These are phyloP conservation scores for Aurantiochytrium sp. DNA, from an alignment of 108 stramenopile genomes.

Conservation along the genomic window DNA sequence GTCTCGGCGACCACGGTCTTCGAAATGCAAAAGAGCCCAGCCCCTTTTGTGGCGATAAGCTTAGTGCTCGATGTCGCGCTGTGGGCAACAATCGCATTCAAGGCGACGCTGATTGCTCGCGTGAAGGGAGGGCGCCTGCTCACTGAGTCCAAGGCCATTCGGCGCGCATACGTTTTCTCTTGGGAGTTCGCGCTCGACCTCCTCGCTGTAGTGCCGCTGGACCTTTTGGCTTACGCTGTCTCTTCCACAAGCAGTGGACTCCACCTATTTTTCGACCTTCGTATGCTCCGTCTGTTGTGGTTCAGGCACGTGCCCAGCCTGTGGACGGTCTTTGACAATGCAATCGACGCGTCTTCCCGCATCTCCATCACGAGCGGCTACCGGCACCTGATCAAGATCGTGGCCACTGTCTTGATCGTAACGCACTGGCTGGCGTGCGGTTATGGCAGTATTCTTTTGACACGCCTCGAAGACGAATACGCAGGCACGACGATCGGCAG, in stretches of 20 bases:
- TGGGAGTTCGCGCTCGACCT: no score
- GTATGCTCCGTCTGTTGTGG: background rate
- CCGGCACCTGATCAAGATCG: background rate
- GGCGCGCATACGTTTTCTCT: background rate
- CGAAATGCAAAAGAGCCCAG: background rate
- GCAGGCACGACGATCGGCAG: conserved; percentile 19
- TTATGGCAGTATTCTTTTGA: background rate
- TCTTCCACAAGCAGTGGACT: background rate
- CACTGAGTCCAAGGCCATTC: background rate
- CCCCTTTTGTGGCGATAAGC: background rate
- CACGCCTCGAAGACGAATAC: conserved; percentile 39
- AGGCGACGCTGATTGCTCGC: background rate
- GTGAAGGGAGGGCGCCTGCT: background rate
- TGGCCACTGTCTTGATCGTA: background rate
- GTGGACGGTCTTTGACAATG: background rate
- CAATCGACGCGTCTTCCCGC: background rate
- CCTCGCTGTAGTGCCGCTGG: background rate
- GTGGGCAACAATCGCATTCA: background rate
- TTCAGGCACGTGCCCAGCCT: background rate
- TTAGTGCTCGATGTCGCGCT: background rate
- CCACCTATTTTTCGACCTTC: background rate
- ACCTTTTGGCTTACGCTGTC: background rate
- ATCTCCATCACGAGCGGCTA: background rate
- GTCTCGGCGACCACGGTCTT: background rate
- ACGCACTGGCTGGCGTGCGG: conserved; percentile 33